Percentiles rank a stretch among this genome's conserved stretches.
These are phyloP conservation scores for Ogataea neopini DNA, from an alignment of 805 yeast species.

Conservation along the genomic window DNA sequence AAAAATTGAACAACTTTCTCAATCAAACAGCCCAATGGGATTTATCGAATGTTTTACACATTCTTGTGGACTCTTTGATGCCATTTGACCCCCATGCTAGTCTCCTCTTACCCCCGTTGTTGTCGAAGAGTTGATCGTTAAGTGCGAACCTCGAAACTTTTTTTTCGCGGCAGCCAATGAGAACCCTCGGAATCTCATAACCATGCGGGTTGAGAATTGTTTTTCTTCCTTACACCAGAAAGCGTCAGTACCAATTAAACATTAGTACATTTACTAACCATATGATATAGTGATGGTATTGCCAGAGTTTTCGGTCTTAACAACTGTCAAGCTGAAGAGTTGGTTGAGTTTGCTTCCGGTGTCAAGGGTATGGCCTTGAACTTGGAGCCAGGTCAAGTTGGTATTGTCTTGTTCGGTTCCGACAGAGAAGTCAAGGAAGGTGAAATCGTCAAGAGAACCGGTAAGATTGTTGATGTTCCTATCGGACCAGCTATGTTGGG, in stretches of 20 bases:
- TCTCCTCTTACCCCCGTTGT: neutral
- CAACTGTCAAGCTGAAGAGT: slow-evolving; percentile 99
- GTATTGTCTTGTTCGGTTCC: slow-evolving; percentile 99
- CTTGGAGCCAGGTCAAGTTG: slow-evolving; percentile 99
- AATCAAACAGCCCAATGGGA: neutral
- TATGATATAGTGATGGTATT: slow-evolving; percentile 87
- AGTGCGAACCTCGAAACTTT: slow-evolving; percentile 6
- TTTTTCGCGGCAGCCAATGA: slow-evolving; percentile 27
- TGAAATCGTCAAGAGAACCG: slow-evolving; percentile 99
- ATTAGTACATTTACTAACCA: slow-evolving; percentile 37
- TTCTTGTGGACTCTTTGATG: neutral
- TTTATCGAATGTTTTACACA: neutral
- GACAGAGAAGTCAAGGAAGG: slow-evolving; percentile 99
- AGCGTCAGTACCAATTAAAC: neutral
- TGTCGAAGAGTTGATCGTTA: neutral
- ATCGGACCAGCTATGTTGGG: slow-evolving; percentile 98
- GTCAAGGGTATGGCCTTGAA: slow-evolving; percentile 99
- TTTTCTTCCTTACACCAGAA: slow-evolving; percentile 7
- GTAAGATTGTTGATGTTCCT: slow-evolving; percentile 98
- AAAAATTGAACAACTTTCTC: neutral
- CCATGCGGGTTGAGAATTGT: slow-evolving; percentile 15
- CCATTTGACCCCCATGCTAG: neutral
- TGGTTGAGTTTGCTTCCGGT: slow-evolving; percentile 98
- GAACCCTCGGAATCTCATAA: slow-evolving; percentile 30
- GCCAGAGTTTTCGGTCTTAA: slow-evolving; percentile 99